Base-by-base conservation (phyloP, 106 monocot species). In the Dioscorea zingiberensis region DNA sequence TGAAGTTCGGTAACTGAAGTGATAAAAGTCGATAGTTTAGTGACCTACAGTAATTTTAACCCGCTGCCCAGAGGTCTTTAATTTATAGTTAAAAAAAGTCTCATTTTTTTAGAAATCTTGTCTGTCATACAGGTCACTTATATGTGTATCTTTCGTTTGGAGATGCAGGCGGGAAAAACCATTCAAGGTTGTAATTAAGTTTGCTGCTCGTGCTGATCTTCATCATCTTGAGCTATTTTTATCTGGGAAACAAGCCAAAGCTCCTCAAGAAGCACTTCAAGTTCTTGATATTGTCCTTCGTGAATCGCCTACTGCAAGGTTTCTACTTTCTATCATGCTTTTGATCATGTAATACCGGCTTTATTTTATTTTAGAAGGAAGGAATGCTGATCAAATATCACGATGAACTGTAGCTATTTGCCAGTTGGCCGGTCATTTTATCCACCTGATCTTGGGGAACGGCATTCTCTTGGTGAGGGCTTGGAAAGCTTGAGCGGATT, bases 401-500 rank as follows among this genome's bases (percentile, higher is more conserved):
- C 65, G 25, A 47, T 71, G 27, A 19, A 18, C 54, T 57, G 18
- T 57, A 93, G 93, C 54, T 93, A 86, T 55, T 76, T 60, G 14
- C 93, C 93, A 25, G 86, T 93, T 64, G 88, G 88, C 5, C 67
- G 83, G 13, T 93, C 93, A 28, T 93, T 93, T 72, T 93, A 89
- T 89, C 86, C 85, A 47, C 93, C 89, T 68, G 71, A 80, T 68
- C 65, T 93, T 46, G 89, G 81, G 19, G 71, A 76, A 68, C 80
- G 76, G 30, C 83, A 85, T 22, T 54, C 62, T 14, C 83, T 93
- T 65, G 89, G 93, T 16, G 89, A 93, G 27, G 93, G 93, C 12
- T 66, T 93, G 48, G 93, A 93, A 70, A 76, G 85, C 65, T 93
- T 88, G 93, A 83, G 89, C 55, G 93, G 93, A 13, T 93, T 93